Evolutionary conservation across 1,284 basidiomycete species (phyloP).

Genomic region (Lentinula novae-zelandiae): DNA sequence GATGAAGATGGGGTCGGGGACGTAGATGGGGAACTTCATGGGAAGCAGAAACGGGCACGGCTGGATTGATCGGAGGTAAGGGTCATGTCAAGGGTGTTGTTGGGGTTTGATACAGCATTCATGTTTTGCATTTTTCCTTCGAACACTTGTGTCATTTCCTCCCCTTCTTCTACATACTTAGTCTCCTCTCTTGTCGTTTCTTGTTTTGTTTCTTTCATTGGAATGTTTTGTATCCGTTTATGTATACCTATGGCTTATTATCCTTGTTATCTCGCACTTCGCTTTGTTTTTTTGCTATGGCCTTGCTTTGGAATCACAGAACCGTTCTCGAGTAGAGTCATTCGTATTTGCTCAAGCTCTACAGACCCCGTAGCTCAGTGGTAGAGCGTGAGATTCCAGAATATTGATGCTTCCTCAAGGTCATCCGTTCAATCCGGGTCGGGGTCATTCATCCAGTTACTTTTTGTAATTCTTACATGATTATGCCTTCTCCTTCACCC

Average conservation of each 20-base stretch:
- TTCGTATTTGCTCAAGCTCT: no score
- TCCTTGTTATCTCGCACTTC: not conserved
- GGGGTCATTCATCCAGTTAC: conserved; percentile 21
- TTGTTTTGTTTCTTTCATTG: not conserved
- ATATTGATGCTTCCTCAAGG: conserved; percentile 23
- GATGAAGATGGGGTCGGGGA: not conserved
- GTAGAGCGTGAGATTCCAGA: conserved; percentile 34
- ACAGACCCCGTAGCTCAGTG: conserved; percentile 28
- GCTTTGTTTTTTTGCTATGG: not conserved
- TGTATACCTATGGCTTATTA: not conserved
- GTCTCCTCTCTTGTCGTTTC: no score
- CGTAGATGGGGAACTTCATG: not conserved
- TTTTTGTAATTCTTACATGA: no score
- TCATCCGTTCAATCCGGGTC: conserved; percentile 33
- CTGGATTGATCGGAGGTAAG: not conserved
- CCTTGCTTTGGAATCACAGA: no score
- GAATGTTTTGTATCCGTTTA: not conserved
- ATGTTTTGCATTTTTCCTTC: no score
- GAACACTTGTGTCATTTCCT: no score
- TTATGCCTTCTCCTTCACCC: no score
- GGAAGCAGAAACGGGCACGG: conserved; percentile 1
- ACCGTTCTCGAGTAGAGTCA: no score
- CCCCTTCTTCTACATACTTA: no score
- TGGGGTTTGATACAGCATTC: not conserved
- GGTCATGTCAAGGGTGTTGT: not conserved